Base-by-base conservation (phyloP, 345 rosid genomes). In the Linum trigynum region DNA sequence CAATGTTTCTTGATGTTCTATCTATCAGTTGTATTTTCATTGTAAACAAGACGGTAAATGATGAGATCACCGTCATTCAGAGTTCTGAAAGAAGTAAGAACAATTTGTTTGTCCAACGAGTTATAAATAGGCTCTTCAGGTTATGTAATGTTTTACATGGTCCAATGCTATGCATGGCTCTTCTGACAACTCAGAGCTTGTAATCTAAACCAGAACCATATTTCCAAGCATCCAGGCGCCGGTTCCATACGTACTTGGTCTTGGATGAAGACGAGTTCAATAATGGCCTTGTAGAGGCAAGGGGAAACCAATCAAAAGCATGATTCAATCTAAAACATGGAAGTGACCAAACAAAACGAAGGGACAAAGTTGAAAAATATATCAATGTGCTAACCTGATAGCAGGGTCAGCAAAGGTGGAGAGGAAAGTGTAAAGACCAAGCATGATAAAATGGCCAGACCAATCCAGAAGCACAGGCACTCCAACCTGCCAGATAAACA, bases 201-300 rank as follows among this genome's bases (percentile, higher is more conserved):
- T 86, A 86, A 73, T 86, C 96, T 40, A 91, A 76, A 57, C 96
- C 97, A 51, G 96, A 75, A 57, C 97, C 97, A 59, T 82, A 88
- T 74, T 81, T 85, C 96, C 96, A 91, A 68, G 97, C 97, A 70
- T 91, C 95, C 0, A 92, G 89, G 56, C 63, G 72, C 64, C 84
- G 77, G 72, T 80, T 92, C 97, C 96, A 92, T 63, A 81, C 70
- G 5, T 81, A 87, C 77, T 72, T 80, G 45, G 69, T 78, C 84
- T 75, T 80, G 11, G 81, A 63, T 38, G 97, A 89, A 68, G 80
- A 71, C 53, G 70, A 74, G 41, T 74, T 64, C 71, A 92, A 59
- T 62, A 80, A 56, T 40, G 86, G 83, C 80, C 97, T 92, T 68
- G 64, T 67, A 64, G 57, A 72, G 59, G 56, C 14, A 57, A 68